Evolutionary conservation across 2,329 filamentous ascomycete species (phyloP).

Genomic region (Xylariaceae sp.): DNA sequence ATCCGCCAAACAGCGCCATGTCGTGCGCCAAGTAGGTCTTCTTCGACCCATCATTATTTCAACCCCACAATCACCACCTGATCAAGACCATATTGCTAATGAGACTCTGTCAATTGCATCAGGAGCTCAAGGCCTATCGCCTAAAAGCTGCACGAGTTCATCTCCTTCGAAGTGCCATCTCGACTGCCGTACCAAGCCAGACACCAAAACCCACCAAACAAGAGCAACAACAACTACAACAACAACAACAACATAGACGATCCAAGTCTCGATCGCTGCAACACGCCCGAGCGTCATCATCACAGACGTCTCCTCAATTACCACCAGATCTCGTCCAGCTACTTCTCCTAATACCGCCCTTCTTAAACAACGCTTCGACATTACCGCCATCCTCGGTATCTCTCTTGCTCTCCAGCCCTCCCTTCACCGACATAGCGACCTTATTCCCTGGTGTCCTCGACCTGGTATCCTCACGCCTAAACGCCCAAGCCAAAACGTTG

Average conservation of each 20-base stretch:
- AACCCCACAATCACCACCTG: too few species aligned
- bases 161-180: constrained; percentile 59
- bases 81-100: background rate
- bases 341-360: constrained; percentile 60
- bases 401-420: constrained; percentile 57
- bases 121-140: constrained; percentile 60
- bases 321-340: constrained; percentile 59
- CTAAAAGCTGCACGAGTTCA: constrained; percentile 56
- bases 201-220: background rate
- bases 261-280: constrained; percentile 35
- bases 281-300: constrained; percentile 23
- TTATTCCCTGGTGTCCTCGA: constrained; percentile 56
- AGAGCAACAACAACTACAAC: constrained; percentile 35
- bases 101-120: background rate
- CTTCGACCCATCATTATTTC: too few species aligned
- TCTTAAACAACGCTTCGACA: constrained; percentile 49
- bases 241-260: constrained; percentile 31
- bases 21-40: constrained; percentile 54
- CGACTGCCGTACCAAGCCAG: constrained; percentile 47
- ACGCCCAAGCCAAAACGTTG: constrained; percentile 55
- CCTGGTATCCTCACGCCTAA: constrained; percentile 58
- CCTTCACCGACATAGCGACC: constrained; percentile 54
- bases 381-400: constrained; percentile 47
- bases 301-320: constrained; percentile 28
- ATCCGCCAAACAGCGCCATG: constrained; percentile 57